A percentile compares a stretch with the other conserved stretches of the same genome.
Conservation (phyloP, 169 alveolate species). For the Plasmodium chabaudi region DNA sequence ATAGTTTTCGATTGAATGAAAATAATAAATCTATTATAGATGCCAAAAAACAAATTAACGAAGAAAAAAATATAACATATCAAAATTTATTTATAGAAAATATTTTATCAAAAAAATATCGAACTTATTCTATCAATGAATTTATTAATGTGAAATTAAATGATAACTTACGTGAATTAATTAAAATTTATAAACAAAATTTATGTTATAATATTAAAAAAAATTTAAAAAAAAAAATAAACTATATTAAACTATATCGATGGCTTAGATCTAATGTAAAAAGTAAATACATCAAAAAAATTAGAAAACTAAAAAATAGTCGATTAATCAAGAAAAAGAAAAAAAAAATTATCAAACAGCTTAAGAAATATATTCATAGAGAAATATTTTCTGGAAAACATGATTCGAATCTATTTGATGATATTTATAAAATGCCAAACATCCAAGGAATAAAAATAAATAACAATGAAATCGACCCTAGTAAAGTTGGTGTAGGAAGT, state of each 20-base stretch:
- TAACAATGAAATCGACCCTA: no score
- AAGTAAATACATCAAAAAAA: not conserved
- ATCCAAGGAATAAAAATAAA: no score
- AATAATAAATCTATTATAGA: not conserved
- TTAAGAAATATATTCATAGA: not conserved
- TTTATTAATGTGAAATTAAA: conserved; percentile 52
- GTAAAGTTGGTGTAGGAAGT: no score
- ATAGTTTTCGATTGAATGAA: no score
- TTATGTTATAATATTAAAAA: conserved; percentile 32
- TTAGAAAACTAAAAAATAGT: conserved; percentile 5
- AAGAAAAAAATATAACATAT: conserved; percentile 4
- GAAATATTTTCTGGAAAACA: not conserved
- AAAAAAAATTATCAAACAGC: conserved; percentile 4
- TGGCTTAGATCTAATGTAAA: conserved; percentile 1
- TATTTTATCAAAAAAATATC: conserved; percentile 43
- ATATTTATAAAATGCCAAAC: no score
- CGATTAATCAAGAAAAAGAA: conserved; percentile 9
- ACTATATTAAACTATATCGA: not conserved
- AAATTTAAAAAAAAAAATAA: conserved; percentile 12
- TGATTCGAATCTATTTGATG: not conserved
- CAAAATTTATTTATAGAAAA: conserved; percentile 48
- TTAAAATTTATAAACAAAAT: conserved; percentile 32
- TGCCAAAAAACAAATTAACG: not conserved
- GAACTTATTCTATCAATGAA: conserved; percentile 58
- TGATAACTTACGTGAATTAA: conserved; percentile 32